Percentiles rank a stretch among this genome's conserved stretches.
Conservation (phyloP, 768 basidiomycete species). For the Serpula lacrymans region DNA sequence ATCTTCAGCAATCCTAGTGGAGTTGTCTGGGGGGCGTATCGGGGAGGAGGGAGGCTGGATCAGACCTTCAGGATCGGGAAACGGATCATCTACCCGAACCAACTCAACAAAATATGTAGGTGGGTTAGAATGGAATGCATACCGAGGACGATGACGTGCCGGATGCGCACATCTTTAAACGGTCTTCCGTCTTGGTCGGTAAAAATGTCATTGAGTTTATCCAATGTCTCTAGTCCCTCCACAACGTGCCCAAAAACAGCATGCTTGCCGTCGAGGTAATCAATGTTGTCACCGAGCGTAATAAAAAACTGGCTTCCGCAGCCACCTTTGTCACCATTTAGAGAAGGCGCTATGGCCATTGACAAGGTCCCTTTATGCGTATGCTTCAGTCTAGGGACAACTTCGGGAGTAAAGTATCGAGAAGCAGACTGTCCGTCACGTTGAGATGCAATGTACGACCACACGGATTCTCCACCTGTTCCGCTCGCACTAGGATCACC, state of each 20-base stretch:
- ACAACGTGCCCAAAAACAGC: constrained; percentile 96
- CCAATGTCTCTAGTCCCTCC: constrained; percentile 88
- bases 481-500: constrained; percentile 98
- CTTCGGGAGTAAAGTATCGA: constrained; percentile 89
- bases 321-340: constrained; percentile 65
- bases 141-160: constrained; percentile 96
- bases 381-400: constrained; percentile 82
- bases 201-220: constrained; percentile 90
- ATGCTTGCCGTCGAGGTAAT: constrained; percentile 93
- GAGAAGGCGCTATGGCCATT: constrained; percentile 91
- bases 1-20: constrained; percentile 90
- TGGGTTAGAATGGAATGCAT: constrained; percentile 22
- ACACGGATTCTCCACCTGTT: constrained; percentile 88
- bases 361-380: constrained; percentile 83
- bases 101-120: background rate
- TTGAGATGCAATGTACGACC: constrained; percentile 66
- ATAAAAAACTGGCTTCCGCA: constrained; percentile 98
- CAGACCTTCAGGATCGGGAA: constrained; percentile 80
- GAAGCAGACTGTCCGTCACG: constrained; percentile 31
- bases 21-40: constrained; percentile 76
- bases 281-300: constrained; percentile 85
- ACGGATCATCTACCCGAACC: constrained; percentile 83
- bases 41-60: constrained; percentile 73
- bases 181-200: constrained; percentile 87
- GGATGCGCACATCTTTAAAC: constrained; percentile 89